Percentiles rank a stretch among this genome's conserved stretches.
Evolutionary conservation across 1,139 yeast species (phyloP).

Genomic region (Entelexis paramagnoliae): DNA sequence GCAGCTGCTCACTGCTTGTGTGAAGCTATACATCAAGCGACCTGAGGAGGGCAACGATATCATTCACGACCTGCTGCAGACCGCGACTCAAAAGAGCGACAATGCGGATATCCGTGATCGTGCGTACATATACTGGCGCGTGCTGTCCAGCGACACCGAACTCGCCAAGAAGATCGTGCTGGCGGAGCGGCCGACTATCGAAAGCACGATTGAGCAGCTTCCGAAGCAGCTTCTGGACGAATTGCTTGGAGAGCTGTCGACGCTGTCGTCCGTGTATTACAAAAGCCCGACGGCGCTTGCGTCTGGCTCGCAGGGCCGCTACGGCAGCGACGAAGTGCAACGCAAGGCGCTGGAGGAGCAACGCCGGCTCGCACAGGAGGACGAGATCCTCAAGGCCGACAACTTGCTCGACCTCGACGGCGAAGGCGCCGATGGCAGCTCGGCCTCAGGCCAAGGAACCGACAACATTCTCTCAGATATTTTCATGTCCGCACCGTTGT

Average conservation of each 20-base stretch:
- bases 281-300: conserved; percentile 46
- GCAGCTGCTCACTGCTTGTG: conserved; percentile 64
- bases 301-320: conserved; percentile 35
- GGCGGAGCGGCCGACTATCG: conserved; percentile 58
- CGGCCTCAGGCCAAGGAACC: conserved; percentile 10
- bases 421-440: conserved; percentile 23
- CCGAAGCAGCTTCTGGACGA: conserved; percentile 59
- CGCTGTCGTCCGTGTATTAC: conserved; percentile 81
- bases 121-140: conserved; percentile 90
- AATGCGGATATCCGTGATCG: conserved; percentile 91
- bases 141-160: conserved; percentile 54
- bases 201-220: conserved; percentile 60
- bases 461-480: conserved; percentile 25
- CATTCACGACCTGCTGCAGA: conserved; percentile 62
- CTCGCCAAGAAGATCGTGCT: conserved; percentile 42
- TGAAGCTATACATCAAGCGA: conserved; percentile 53
- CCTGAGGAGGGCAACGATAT: conserved; percentile 40
- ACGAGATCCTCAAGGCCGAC: conserved; percentile 62
- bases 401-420: conserved; percentile 72
- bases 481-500: conserved; percentile 17
- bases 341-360: conserved; percentile 63
- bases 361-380: conserved; percentile 65
- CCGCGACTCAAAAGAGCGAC: conserved; percentile 70
- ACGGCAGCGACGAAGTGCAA: conserved; percentile 38
- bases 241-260: conserved; percentile 65